Evolutionary conservation across 2,329 filamentous ascomycete species (phyloP).

Genomic region (Grosmannia clavigera): DNA sequence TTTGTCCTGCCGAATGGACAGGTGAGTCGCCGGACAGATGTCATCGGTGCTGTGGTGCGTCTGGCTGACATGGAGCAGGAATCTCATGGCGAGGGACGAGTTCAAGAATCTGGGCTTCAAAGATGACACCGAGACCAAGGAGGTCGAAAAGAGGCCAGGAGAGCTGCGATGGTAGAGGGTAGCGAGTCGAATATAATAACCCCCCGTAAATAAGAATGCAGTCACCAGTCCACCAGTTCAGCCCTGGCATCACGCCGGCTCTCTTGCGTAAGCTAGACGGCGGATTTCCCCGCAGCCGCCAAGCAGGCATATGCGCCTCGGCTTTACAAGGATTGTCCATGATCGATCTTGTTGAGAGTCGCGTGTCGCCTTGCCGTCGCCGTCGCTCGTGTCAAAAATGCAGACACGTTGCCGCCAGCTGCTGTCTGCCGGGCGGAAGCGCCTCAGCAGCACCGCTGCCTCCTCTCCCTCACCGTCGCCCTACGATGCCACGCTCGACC

Average conservation of each 20-base stretch:
- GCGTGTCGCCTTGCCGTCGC: too few relatives aligned
- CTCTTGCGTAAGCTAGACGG: not conserved
- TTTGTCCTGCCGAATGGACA: constrained; percentile 85
- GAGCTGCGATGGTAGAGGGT: constrained; percentile 21
- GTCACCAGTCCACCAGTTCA: not conserved
- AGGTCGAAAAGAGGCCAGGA: constrained; percentile 18
- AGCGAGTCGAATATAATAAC: not conserved
- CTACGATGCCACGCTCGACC: constrained; percentile 22
- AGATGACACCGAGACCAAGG: constrained; percentile 19
- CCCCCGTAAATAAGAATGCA: not conserved
- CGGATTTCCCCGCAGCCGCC: not conserved
- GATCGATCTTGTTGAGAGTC: too few relatives aligned
- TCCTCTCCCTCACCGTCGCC: not conserved
- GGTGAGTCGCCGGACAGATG: constrained; percentile 37
- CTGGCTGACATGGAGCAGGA: constrained; percentile 36
- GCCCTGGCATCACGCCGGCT: not conserved
- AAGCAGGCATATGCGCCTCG: not conserved
- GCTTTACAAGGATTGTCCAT: not conserved
- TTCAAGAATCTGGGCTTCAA: constrained; percentile 86
- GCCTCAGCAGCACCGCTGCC: not conserved
- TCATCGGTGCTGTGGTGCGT: not conserved
- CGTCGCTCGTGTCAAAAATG: not conserved
- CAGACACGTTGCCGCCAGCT: not conserved
- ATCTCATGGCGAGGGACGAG: constrained; percentile 91
- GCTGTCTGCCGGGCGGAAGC: not conserved